phyloP scores from a whole-genome alignment of 768 basidiomycete species.

The Kwoniella dejecticola region DNA sequence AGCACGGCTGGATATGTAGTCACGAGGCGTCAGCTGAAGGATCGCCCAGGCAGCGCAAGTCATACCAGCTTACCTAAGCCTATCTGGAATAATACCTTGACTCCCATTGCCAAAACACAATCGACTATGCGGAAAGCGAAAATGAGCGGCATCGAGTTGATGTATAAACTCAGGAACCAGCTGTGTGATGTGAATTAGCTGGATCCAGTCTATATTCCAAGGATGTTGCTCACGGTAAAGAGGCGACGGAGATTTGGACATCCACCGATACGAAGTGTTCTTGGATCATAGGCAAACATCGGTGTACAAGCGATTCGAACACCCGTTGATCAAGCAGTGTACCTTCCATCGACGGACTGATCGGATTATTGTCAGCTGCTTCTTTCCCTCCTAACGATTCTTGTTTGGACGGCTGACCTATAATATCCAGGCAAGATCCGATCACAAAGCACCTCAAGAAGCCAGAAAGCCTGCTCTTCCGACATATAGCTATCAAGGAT shows the following conservation, averaged over 20 bases:
- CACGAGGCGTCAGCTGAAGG: background rate
- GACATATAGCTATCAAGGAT: constrained; percentile 79
- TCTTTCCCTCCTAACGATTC: background rate
- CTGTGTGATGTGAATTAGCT: constrained; percentile 27
- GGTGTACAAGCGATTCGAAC: constrained; percentile 88
- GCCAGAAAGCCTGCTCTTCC: constrained; percentile 98
- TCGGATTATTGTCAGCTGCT: constrained; percentile 1
- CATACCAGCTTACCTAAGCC: constrained; percentile 58
- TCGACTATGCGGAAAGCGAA: constrained; percentile 98
- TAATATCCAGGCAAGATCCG: constrained; percentile 96
- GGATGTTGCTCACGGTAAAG: constrained; percentile 63
- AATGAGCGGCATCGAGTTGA: constrained; percentile 67
- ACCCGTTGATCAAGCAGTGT: constrained; percentile 98
- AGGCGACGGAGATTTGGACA: constrained; percentile 94
- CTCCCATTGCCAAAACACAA: constrained; percentile 98
- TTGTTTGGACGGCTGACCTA: too few relatives aligned
- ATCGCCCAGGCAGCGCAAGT: background rate
- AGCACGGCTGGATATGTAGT: constrained; percentile 69
- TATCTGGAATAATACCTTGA: constrained; percentile 97
- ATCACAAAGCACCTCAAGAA: constrained; percentile 90
- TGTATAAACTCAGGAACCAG: constrained; percentile 96
- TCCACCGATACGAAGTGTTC: constrained; percentile 89
- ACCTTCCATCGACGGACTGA: constrained; percentile 95
- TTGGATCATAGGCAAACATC: constrained; percentile 87
- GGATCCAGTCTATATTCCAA: background rate